Base-by-base conservation (phyloP, 1,139 yeast genomes). In the Suhomyces anneliseae region DNA sequence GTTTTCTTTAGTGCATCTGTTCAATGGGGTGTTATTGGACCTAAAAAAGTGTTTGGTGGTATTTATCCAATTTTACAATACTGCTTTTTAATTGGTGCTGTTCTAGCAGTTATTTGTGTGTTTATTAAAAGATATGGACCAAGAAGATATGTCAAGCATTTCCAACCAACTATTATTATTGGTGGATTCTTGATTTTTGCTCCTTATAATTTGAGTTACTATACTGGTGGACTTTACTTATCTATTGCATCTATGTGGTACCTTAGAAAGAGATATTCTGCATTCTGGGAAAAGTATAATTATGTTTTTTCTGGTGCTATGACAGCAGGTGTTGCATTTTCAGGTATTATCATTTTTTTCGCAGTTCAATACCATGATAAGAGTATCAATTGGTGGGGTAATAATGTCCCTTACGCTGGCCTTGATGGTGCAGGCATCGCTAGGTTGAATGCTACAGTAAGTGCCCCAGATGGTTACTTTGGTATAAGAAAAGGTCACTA, bases 21-120 rank as follows among this genome's bases (percentile, higher is more conserved):
- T 36, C 71, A 81, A 40, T 85, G 89, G 89, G 87, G 87, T 47
- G 78, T 79, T 9, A 76, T 83, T 54, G 87, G 87, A 1, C 85
- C 87, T 1, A 65, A 70, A 53, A 70, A 76, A 51, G 76, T 72
- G 43, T 79, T 79, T 52, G 66, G 65, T 48, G 74, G 73, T 1
- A 59, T 78, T 12, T 79, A 80, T 54, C 83, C 83, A 35, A 59
- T 69, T 35, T 62, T 79, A 59, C 68, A 70, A 57, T 78, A 68
- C 67, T 73, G 80, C 49, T 82, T 82, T 71, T 64, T 81, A 42
- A 69, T 81, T 41, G 86, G 86, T 1, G 74, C 75, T 39, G 48
- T 39, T n/a, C 27, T 39, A 10, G 76, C 62, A 66, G 78, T 45
- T 58, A 74, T 14, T 1, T 61, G 68, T 51, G 56, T 60, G 24